Evolutionary conservation across 257 asterid species (phyloP), one percentile per base, ranked within the genome.

Genomic region (Nicotiana tomentosiformis): DNA sequence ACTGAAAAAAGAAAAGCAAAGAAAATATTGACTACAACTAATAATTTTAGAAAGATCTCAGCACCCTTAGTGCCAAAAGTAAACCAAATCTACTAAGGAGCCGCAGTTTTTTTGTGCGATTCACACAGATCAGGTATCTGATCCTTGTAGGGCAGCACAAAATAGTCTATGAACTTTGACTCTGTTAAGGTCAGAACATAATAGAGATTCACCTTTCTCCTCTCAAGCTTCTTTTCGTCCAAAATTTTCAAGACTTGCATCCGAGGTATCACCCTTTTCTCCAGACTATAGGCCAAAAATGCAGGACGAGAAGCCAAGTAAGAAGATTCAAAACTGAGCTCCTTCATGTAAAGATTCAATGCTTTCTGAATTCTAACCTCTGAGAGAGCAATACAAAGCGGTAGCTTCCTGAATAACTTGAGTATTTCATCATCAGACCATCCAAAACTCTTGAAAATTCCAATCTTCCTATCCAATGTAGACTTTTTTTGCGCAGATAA

Each of bases 261-360:
- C 76, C 85, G 82, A 1, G 85, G 85, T 32, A 55, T 51, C 66
- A 85, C 57, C 51, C 83, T 82, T 56, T 49, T 85, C 57, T 85
- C 87, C 80, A 85, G 18, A 78, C 86, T 78, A 15, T 51, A 35
- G 3, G 5, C 18, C 2, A 84, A 67, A 66, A 84, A 0, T 4
- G 29, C 4, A 5, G 86, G 80, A 11, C 5, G 58, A 2, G 35
- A 23, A n/a, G 55, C 80, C 60, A 83, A 35, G 58, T 66, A 78
- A 1, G 51, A 29, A 7, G 35, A 5, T 10, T 55, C 9, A 55
- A 5, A 68, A 7, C 81, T 81, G 43, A 78, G 37, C 18, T 39
- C 83, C 23, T 37, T 60, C 17, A 39, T 5, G 11, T 10, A 23
- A 56, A 30, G 77, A 14, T 43, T 18, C 61, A 78, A 5, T n/a